Conservation (phyloP, 805 yeast species). For the Lachancea cidri region DNA sequence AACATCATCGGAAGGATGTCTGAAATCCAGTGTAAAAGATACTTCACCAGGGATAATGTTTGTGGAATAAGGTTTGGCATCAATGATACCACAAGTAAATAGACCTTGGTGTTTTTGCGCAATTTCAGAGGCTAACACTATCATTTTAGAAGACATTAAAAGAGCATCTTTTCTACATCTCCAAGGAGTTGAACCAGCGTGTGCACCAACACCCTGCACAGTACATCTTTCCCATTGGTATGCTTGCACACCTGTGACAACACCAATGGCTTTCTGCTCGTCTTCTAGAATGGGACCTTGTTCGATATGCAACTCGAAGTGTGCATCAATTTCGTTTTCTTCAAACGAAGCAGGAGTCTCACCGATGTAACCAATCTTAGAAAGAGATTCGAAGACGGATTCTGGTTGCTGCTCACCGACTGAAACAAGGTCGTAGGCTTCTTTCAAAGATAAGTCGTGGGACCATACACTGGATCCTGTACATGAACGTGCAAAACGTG, state of each 20-base stretch:
- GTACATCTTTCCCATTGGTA: slow-evolving; percentile 54
- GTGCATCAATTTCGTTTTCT: slow-evolving; percentile 55
- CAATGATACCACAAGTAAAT: slow-evolving; percentile 54
- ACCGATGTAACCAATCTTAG: slow-evolving; percentile 61
- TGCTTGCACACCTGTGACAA: slow-evolving; percentile 64
- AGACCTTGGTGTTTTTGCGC: slow-evolving; percentile 50
- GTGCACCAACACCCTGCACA: slow-evolving; percentile 62
- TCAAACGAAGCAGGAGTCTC: slow-evolving; percentile 42
- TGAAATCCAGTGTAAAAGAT: slow-evolving; percentile 53
- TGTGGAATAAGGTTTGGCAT: slow-evolving; percentile 53
- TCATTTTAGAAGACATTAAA: slow-evolving; percentile 52
- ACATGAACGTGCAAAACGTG: slow-evolving; percentile 64
- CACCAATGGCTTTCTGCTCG: slow-evolving; percentile 51
- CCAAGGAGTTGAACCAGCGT: slow-evolving; percentile 72
- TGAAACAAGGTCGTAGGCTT: slow-evolving; percentile 47
- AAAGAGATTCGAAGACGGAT: slow-evolving; percentile 49
- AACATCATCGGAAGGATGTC: slow-evolving; percentile 47
- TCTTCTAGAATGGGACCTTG: slow-evolving; percentile 70
- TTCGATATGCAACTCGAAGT: slow-evolving; percentile 71
- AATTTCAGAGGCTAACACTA: slow-evolving; percentile 49
- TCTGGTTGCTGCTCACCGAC: slow-evolving; percentile 47
- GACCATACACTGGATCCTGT: slow-evolving; percentile 70
- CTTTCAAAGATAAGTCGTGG: slow-evolving; percentile 42
- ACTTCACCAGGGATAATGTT: slow-evolving; percentile 65
- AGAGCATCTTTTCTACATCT: slow-evolving; percentile 56